Evolutionary conservation across 2,329 filamentous ascomycete species (phyloP), one percentile per base, ranked within the genome.

Genomic region (Pseudogymnoascus sp.): DNA sequence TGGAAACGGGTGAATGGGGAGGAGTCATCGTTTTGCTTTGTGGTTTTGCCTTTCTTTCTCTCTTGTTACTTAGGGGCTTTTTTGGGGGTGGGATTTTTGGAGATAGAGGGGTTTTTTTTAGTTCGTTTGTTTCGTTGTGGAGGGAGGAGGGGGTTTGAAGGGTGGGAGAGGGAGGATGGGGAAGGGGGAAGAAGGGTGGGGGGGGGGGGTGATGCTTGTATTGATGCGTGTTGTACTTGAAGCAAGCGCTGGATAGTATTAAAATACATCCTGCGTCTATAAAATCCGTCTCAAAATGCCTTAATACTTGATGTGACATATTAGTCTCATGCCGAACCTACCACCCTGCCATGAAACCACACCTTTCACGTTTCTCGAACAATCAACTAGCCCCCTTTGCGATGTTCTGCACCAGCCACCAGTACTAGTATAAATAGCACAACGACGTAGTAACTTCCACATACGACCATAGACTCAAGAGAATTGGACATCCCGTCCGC

Each of bases 171-270:
- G 28, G 31, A 33, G 31, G 6, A 23, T 42, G 42, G 5, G 5
- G 40, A 10, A n/a, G 44, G n/a, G 7, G 23, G 21, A 28, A 21
- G 21, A 21, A 31, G 5, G 7, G 23, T n/a, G 23, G 8, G 7
- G 10, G n/a, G 25, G 10, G 8, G 28, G 10, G 25, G 11, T 8
- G 28, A 25, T 56, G 50, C 50, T 56, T 56, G 50, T 56, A 56
- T 56, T 18, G 28, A 56, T 56, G 50, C 50, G 47, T 56, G 28
- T 56, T 56, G 50, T 56, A 56, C 50, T 8, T 56, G 28, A 33
- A 56, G n/a, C 12, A 56, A 56, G 10, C 28, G 25, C 50, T 56
- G 12, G 50, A 33, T 56, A 56, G 50, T 53, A 21, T 3, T 11
- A 31, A 18, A 56, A 33, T 56, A 56, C 10, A 56, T 56, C 28